Percentiles rank a stretch among this genome's conserved stretches.
phyloP scores from a whole-genome alignment of 805 yeast species.

The Wickerhamiella lipophila region DNA sequence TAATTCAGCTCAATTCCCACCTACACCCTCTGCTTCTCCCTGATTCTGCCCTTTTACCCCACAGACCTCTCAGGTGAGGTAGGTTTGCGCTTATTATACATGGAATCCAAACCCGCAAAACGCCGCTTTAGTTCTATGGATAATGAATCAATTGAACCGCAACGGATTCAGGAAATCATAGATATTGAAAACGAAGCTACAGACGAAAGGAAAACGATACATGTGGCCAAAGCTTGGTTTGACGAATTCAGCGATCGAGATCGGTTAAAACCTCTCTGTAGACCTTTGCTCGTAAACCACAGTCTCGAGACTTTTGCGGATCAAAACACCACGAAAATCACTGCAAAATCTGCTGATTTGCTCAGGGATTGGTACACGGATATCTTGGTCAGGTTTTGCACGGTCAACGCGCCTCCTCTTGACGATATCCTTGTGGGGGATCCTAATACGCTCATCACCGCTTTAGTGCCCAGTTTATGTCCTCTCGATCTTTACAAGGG shows the following conservation, averaged over 20 bases:
- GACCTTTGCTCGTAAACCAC: background rate
- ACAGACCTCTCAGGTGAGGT: no score
- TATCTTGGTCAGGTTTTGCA: background rate
- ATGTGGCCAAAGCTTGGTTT: background rate
- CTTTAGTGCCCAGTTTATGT: background rate
- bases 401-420: background rate
- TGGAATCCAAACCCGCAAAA: constrained; percentile 6
- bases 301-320: background rate
- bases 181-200: constrained; percentile 1
- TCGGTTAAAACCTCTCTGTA: background rate
- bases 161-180: background rate
- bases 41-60: no score
- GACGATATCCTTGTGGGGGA: background rate
- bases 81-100: background rate
- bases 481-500: constrained; percentile 8
- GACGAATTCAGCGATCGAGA: background rate
- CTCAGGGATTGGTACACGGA: constrained; percentile 7
- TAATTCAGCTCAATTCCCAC: no score
- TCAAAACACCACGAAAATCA: background rate
- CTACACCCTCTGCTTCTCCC: no score
- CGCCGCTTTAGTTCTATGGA: constrained; percentile 10
- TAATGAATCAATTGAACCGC: constrained; percentile 1
- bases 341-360: background rate
- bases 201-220: background rate
- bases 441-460: background rate